Base-by-base conservation (phyloP, 371 early-diverging fungal species). In the Neoconidiobolus thromboides region DNA sequence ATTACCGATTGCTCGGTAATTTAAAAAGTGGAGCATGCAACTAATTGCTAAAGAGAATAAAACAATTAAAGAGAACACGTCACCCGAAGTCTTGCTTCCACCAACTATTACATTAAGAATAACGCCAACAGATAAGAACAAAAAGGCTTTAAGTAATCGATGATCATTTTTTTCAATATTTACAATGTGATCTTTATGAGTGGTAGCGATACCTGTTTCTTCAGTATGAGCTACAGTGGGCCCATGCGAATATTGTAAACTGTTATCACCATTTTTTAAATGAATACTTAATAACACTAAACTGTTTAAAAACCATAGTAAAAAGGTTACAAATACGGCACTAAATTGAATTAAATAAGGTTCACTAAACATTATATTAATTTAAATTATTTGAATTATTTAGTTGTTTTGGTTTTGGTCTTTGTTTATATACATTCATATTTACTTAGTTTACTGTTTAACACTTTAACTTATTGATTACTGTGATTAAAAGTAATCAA, bases 301-400 rank as follows among this genome's bases (percentile, higher is more conserved):
- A 10, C 36, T 42, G 36, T 40, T 40, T 3, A 57, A 40, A 12
- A 57, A 41, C 57, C 57, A 57, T 2, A 57, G n/a, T 4, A 57
- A 44, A 43, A 57, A 57, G 3, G 44, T 15, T 7, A 44, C 2
- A 40, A 57, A 57, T 44, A 57, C n/a, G 44, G 57, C 43, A 5
- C 38, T 44, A 15, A 15, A 57, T 44, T 57, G 57, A 46, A 57
- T 57, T 26, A 57, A 6, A 15, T 41, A 57, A 57, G 57, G 57
- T 57, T 44, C 57, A 15, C 40, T 43, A 37, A 57, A 57, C 57
- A 57, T 57, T 26, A 26, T 26, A 26, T 26, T 26, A 26, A 26
- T 26, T 26, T 26, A 26, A 26, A 26, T 26, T 26, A 26, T 26
- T 26, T 26, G 26, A 26, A 26, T 26, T 26, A 26, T 26, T 26